These are phyloP conservation scores for Russula ochroleuca DNA, from an alignment of 768 basidiomycete genomes.

Conservation along the genomic window DNA sequence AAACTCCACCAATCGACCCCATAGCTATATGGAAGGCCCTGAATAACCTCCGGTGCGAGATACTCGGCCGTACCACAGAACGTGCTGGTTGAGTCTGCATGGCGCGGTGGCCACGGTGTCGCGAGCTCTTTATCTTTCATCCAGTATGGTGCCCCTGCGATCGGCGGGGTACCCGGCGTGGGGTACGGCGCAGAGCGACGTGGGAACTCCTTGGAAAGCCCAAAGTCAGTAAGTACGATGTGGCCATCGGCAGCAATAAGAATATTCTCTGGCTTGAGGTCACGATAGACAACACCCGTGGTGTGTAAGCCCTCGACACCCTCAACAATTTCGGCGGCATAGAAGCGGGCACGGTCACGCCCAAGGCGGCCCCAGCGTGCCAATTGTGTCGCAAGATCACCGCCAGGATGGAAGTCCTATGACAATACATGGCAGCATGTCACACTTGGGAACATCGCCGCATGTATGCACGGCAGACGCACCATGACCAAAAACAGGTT, in stretches of 20 bases:
- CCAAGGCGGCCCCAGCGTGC: conserved; percentile 94
- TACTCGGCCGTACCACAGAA: conserved; percentile 97
- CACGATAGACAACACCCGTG: conserved; percentile 94
- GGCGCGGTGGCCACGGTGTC: conserved; percentile 53
- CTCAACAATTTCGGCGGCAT: conserved; percentile 95
- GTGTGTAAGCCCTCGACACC: conserved; percentile 93
- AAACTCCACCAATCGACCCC: conserved; percentile 99
- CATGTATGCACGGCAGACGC: conserved; percentile 30
- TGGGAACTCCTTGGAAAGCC: conserved; percentile 87
- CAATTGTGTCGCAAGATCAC: conserved; percentile 96
- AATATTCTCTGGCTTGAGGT: conserved; percentile 96
- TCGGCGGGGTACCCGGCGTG: conserved; percentile 48
- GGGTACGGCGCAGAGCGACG: conserved; percentile 37
- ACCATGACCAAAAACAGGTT: conserved; percentile 97
- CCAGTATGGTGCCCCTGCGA: conserved; percentile 64
- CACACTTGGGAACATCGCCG: conserved; percentile 4
- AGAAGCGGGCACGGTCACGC: conserved; percentile 93
- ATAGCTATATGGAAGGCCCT: conserved; percentile 84
- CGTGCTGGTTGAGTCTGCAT: conserved; percentile 67
- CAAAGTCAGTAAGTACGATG: conserved; percentile 96
- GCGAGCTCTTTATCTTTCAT: conserved; percentile 64
- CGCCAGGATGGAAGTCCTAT: conserved; percentile 91
- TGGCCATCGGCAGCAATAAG: conserved; percentile 93
- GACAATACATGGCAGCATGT: neutral
- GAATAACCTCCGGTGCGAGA: conserved; percentile 94